phyloP scores from a whole-genome alignment of 2,329 filamentous ascomycete genomes.

The Neopestalotiopsis rosae region DNA sequence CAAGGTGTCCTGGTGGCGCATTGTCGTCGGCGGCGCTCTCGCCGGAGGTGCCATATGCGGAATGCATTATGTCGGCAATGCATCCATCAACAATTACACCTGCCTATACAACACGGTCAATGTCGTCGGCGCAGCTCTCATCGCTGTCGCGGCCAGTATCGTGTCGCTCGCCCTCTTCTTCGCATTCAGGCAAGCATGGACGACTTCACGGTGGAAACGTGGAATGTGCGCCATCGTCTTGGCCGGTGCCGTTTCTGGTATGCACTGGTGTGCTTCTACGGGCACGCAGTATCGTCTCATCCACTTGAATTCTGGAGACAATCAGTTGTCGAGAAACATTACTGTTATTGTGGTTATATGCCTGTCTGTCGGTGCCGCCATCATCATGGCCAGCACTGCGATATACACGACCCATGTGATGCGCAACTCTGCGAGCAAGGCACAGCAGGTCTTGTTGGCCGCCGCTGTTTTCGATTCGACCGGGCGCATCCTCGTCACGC shows the following conservation, averaged over 20 bases:
- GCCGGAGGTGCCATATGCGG: slow-evolving; percentile 79
- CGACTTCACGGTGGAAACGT: slow-evolving; percentile 79
- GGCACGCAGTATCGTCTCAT: slow-evolving; percentile 72
- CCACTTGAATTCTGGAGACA: slow-evolving; percentile 45
- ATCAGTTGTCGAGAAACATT: slow-evolving; percentile 60
- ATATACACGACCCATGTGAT: slow-evolving; percentile 59
- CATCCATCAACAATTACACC: slow-evolving; percentile 78
- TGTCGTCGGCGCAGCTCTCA: slow-evolving; percentile 71
- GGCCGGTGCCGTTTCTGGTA: slow-evolving; percentile 77
- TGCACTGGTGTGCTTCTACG: slow-evolving; percentile 83
- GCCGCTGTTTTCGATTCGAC: slow-evolving; percentile 71
- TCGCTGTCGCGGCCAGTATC: slow-evolving; percentile 75
- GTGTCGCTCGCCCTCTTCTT: slow-evolving; percentile 79
- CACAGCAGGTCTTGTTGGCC: slow-evolving; percentile 64
- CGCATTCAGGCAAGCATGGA: slow-evolving; percentile 76
- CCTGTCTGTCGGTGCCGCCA: slow-evolving; percentile 66
- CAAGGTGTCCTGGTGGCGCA: slow-evolving; percentile 61
- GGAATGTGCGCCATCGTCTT: slow-evolving; percentile 69
- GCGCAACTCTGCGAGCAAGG: slow-evolving; percentile 60
- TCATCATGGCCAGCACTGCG: slow-evolving; percentile 62
- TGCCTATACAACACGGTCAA: slow-evolving; percentile 65
- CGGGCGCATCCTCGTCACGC: slow-evolving; percentile 71
- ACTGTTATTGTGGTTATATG: slow-evolving; percentile 77
- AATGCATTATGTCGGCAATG: slow-evolving; percentile 90
- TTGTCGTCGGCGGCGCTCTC: slow-evolving; percentile 68